A percentile compares a stretch with the other conserved stretches of the same genome.
phyloP scores from a whole-genome alignment of 2,329 filamentous ascomycete species.

The Chrysoporthe cubensis region DNA sequence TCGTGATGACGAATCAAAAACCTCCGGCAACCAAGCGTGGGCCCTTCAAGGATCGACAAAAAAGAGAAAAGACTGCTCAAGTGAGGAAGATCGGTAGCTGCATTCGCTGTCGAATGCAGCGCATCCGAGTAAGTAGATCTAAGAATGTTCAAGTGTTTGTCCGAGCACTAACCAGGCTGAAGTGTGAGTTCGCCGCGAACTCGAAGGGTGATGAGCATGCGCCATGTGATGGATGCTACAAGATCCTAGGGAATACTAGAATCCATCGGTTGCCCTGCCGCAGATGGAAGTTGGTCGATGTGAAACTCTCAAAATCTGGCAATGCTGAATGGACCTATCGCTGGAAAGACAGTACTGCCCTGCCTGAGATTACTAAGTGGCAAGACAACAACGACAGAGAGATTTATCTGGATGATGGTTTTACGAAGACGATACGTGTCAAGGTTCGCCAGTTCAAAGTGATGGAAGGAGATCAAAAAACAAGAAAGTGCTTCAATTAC shows the following conservation, averaged over 20 bases:
- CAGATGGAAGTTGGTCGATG: constrained; percentile 63
- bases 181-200: constrained; percentile 58
- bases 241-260: constrained; percentile 50
- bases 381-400: constrained; percentile 53
- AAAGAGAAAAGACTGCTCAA: constrained; percentile 58
- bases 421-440: constrained; percentile 54
- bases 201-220: constrained; percentile 45
- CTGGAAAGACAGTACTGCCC: constrained; percentile 58
- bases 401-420: constrained; percentile 59
- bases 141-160: neutral
- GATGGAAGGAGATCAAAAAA: constrained; percentile 57
- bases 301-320: constrained; percentile 61
- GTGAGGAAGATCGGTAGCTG: constrained; percentile 63
- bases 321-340: constrained; percentile 64
- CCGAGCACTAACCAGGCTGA: constrained; percentile 9
- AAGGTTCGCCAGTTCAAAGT: constrained; percentile 59
- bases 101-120: constrained; percentile 64
- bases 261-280: constrained; percentile 60
- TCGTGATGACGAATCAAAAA: constrained; percentile 39
- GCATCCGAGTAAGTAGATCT: constrained; percentile 56
- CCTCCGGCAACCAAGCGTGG: constrained; percentile 49
- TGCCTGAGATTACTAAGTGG: constrained; percentile 60
- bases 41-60: constrained; percentile 57
- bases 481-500: constrained; percentile 55
- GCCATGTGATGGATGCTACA: constrained; percentile 58